Percentiles rank a stretch among this genome's conserved stretches.
These are phyloP conservation scores for Claviceps pazoutovae DNA, from an alignment of 2,329 filamentous ascomycete genomes.

Conservation along the genomic window DNA sequence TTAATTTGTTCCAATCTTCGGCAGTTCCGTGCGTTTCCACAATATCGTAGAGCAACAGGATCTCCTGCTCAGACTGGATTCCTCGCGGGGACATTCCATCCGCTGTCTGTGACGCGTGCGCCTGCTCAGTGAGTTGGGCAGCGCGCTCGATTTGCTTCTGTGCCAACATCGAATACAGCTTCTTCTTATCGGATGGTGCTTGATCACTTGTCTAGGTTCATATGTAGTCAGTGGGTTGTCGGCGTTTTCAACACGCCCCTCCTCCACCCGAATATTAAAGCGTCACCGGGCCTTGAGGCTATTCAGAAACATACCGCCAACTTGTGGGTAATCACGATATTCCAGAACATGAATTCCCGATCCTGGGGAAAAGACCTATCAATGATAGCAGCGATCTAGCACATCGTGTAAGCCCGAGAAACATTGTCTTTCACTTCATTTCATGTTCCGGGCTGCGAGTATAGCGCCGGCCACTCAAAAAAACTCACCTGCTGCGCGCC, in stretches of 20 bases:
- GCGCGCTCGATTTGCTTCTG: constrained; percentile 37
- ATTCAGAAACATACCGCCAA: constrained; percentile 29
- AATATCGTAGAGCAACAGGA: constrained; percentile 34
- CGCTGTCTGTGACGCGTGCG: constrained; percentile 8
- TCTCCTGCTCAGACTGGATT: constrained; percentile 35
- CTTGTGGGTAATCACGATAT: constrained; percentile 38
- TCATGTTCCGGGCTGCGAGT: not conserved
- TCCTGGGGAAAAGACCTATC: constrained; percentile 37
- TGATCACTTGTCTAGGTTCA: constrained; percentile 28
- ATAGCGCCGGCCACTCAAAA: not conserved
- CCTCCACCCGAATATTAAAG: no score
- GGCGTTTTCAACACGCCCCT: no score
- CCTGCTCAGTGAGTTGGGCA: constrained; percentile 29
- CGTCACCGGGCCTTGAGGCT: no score
- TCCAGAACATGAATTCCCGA: constrained; percentile 37
- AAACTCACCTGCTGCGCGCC: constrained; percentile 40
- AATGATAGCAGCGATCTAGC: constrained; percentile 38
- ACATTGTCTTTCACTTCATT: not conserved
- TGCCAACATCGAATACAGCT: constrained; percentile 36
- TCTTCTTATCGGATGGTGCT: constrained; percentile 32
- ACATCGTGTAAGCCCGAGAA: not conserved
- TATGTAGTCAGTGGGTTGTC: constrained; percentile 1
- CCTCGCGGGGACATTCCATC: constrained; percentile 13
- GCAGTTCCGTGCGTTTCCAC: constrained; percentile 28
- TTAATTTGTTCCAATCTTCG: constrained; percentile 26